Evolutionary conservation across 345 rosid species (phyloP).

Genomic region (Xanthoceras sorbifolium): DNA sequence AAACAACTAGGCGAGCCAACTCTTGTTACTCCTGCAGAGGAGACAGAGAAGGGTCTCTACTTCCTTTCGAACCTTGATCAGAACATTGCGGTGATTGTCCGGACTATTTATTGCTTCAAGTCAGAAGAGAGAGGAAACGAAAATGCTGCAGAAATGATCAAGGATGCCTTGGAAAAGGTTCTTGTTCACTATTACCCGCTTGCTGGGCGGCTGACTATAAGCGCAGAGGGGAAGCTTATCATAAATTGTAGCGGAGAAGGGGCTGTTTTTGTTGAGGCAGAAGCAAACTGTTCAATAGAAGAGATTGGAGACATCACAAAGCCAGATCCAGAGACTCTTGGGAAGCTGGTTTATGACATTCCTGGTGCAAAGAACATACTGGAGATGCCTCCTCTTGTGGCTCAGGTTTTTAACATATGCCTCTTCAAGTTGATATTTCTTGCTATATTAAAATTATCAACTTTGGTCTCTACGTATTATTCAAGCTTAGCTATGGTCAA

Average conservation of each 20-base stretch:
- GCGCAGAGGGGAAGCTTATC: constrained; percentile 78
- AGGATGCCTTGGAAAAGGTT: constrained; percentile 68
- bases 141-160: constrained; percentile 57
- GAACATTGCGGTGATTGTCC: constrained; percentile 75
- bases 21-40: constrained; percentile 64
- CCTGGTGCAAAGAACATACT: constrained; percentile 81
- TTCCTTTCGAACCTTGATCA: constrained; percentile 94
- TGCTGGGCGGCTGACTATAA: constrained; percentile 75
- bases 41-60: constrained; percentile 72
- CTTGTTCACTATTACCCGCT: constrained; percentile 85
- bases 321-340: constrained; percentile 72
- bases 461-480: too few species aligned
- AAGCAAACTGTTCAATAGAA: constrained; percentile 62
- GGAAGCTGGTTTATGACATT: constrained; percentile 79
- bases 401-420: constrained; percentile 61
- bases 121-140: constrained; percentile 65
- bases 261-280: constrained; percentile 83
- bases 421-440: neutral
- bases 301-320: constrained; percentile 83
- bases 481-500: too few species aligned
- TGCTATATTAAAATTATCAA: too few species aligned
- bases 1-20: constrained; percentile 49
- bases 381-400: constrained; percentile 87
- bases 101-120: constrained; percentile 82
- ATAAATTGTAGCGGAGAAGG: constrained; percentile 82